Evolutionary conservation across 75 land plant species (phyloP).

Genomic region (Picea sitchensis): DNA sequence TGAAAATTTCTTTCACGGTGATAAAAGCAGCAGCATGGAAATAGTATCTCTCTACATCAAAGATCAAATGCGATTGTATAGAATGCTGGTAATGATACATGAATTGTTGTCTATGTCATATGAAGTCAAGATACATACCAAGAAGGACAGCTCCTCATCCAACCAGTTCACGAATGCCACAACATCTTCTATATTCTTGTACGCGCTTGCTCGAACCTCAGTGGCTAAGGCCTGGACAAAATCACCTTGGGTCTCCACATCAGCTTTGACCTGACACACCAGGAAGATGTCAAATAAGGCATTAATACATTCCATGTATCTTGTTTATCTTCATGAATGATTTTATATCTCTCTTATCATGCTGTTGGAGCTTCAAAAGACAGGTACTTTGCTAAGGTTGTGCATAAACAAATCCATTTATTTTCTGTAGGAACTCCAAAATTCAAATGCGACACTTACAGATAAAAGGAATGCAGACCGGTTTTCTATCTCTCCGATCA

Average conservation of each 20-base stretch:
- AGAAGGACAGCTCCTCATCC: conserved; percentile 98
- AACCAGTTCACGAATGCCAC: conserved; percentile 93
- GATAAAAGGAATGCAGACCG: conserved; percentile 89
- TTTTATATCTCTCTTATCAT: not conserved
- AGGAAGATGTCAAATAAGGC: conserved; percentile 1
- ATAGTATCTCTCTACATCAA: not conserved
- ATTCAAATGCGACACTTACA: conserved; percentile 35
- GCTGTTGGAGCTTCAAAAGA: not conserved
- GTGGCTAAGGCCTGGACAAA: conserved; percentile 94
- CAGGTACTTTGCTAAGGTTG: not conserved
- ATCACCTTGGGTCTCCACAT: conserved; percentile 87
- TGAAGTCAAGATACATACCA: conserved; percentile 47
- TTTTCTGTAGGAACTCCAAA: not conserved
- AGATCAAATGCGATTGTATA: not conserved
- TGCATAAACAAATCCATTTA: not conserved
- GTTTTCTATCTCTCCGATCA: conserved; percentile 98
- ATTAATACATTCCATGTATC: not conserved
- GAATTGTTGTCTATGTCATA: not conserved
- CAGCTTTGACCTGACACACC: conserved; percentile 75
- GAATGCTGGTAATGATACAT: not conserved
- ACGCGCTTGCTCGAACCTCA: conserved; percentile 78
- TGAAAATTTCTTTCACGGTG: not conserved
- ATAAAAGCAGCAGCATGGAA: not conserved
- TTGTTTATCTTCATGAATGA: not conserved
- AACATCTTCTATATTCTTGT: conserved; percentile 72